These are phyloP conservation scores for Xylaria polymorpha DNA, from an alignment of 2,329 filamentous ascomycete genomes.

Conservation along the genomic window DNA sequence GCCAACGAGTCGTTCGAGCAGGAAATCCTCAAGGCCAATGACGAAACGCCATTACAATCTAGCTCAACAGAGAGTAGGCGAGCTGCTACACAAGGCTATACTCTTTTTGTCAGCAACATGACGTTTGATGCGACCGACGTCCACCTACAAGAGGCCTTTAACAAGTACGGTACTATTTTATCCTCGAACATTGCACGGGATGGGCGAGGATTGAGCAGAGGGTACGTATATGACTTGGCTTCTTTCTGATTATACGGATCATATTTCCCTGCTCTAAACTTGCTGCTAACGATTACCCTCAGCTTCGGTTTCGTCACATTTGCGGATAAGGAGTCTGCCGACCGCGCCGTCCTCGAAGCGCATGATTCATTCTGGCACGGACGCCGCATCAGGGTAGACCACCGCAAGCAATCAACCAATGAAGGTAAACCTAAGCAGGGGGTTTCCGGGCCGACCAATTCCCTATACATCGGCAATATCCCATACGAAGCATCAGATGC, in stretches of 20 bases:
- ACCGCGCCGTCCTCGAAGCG: slow-evolving; percentile 44
- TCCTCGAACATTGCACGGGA: slow-evolving; percentile 44
- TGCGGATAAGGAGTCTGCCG: slow-evolving; percentile 29
- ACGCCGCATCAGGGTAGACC: slow-evolving; percentile 47
- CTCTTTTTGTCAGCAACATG: slow-evolving; percentile 75
- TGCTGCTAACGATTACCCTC: slow-evolving; percentile 33
- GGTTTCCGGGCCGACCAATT: slow-evolving; percentile 67
- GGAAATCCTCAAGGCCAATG: background rate
- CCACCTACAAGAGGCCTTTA: slow-evolving; percentile 69
- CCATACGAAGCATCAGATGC: slow-evolving; percentile 86
- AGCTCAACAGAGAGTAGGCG: slow-evolving; percentile 9
- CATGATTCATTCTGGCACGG: slow-evolving; percentile 52
- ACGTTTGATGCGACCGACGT: slow-evolving; percentile 74
- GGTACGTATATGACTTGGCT: slow-evolving; percentile 42
- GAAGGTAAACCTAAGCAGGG: background rate
- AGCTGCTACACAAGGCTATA: slow-evolving; percentile 36
- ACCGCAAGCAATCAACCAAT: slow-evolving; percentile 46
- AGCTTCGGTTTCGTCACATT: slow-evolving; percentile 51
- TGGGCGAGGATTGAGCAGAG: slow-evolving; percentile 49
- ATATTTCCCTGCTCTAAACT: background rate
- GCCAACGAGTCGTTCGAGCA: too few relatives aligned
- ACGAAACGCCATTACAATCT: slow-evolving; percentile 3
- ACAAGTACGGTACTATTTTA: slow-evolving; percentile 53
- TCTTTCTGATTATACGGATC: background rate
- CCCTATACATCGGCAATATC: slow-evolving; percentile 86